Percentiles rank a stretch among this genome's conserved stretches.
Evolutionary conservation across 1,284 basidiomycete species (phyloP).

Genomic region (Vanrija sp.): DNA sequence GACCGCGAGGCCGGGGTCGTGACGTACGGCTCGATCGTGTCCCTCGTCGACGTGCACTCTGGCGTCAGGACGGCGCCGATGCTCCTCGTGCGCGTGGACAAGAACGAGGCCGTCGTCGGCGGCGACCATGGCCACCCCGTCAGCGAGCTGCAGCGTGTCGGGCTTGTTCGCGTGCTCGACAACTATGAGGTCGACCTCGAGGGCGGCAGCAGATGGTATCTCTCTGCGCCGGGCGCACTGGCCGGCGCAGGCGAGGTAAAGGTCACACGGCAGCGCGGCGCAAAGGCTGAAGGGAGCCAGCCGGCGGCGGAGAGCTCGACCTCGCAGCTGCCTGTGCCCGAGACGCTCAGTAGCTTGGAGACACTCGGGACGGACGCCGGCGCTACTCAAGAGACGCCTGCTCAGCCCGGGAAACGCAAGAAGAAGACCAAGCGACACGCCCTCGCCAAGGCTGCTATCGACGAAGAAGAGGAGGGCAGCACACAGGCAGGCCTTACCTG

Average conservation of each 20-base stretch:
- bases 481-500: conserved; percentile 25
- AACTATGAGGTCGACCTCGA: conserved; percentile 16
- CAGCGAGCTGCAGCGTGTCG: conserved; percentile 94
- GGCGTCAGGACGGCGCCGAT: conserved; percentile 82
- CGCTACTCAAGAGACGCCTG: not conserved
- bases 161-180: conserved; percentile 65
- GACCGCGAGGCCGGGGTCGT: conserved; percentile 52
- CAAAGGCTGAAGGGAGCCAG: conserved; percentile 2
- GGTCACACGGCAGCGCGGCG: not conserved
- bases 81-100: conserved; percentile 87
- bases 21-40: conserved; percentile 85
- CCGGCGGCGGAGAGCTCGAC: not conserved
- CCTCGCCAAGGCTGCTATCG: conserved; percentile 32
- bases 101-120: conserved; percentile 67
- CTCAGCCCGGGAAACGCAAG: conserved; percentile 6
- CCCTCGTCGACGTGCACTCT: conserved; percentile 75
- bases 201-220: conserved; percentile 29
- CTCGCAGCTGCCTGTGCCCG: not conserved
- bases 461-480: conserved; percentile 35
- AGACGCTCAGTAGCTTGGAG: conserved; percentile 7
- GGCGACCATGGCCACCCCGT: conserved; percentile 62
- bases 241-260: conserved; percentile 35
- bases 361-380: not conserved
- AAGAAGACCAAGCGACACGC: conserved; percentile 37
- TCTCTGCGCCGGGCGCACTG: conserved; percentile 40